Evolutionary conservation across 2,329 filamentous ascomycete species (phyloP).

Genomic region (Sarocladium strictum): DNA sequence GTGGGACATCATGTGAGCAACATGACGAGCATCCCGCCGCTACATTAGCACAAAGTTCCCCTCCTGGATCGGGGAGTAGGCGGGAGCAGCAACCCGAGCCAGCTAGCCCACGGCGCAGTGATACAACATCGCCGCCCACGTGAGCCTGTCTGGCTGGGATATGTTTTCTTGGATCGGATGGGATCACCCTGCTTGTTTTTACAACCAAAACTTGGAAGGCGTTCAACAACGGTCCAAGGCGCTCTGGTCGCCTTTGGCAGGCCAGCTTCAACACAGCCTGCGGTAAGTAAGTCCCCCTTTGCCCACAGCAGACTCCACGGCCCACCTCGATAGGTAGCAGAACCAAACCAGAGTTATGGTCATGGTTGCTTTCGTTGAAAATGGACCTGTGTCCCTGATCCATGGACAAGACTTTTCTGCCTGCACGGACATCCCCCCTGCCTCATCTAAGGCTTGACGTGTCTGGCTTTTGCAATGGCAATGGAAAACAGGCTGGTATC

Average conservation of each 20-base stretch:
- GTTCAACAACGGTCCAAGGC: conserved; percentile 72
- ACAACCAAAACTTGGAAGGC: conserved; percentile 74
- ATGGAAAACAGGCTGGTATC: no score
- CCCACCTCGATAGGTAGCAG: neutral
- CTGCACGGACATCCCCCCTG: no score
- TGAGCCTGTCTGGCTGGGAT: conserved; percentile 33
- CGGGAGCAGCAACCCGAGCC: conserved; percentile 18
- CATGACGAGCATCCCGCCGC: conserved; percentile 4
- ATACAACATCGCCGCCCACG: conserved; percentile 66
- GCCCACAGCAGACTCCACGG: neutral
- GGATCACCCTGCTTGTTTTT: conserved; percentile 74
- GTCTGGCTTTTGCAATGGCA: no score
- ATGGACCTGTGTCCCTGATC: no score
- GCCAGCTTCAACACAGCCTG: conserved; percentile 62
- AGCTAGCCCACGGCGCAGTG: conserved; percentile 38
- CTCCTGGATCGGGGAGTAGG: conserved; percentile 13
- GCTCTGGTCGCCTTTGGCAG: conserved; percentile 50
- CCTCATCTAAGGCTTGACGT: no score
- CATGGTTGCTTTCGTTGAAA: no score
- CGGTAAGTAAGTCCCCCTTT: conserved; percentile 18
- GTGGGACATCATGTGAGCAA: conserved; percentile 78
- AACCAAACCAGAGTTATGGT: neutral
- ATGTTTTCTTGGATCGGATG: conserved; percentile 54
- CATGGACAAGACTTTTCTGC: no score
- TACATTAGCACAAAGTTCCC: neutral